phyloP scores from a whole-genome alignment of 78 protist genomes.

The Acrasis kona region DNA sequence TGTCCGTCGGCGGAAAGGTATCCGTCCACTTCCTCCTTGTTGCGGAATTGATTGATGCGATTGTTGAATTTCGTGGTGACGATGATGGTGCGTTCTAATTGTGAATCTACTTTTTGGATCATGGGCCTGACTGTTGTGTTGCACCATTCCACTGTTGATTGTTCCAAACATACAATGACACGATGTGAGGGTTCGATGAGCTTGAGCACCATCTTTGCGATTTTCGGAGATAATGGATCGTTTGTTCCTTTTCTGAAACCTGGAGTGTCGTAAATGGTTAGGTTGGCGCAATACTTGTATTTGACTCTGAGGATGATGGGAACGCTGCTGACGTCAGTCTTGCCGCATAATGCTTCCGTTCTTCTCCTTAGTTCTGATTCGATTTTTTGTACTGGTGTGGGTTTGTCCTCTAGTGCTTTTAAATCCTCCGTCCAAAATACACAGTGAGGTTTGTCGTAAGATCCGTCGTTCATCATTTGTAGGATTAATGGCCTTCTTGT shows the following conservation, averaged over 20 bases:
- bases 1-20: slow-evolving; percentile 37
- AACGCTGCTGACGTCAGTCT: slow-evolving; percentile 19
- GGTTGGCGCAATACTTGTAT: slow-evolving; percentile 51
- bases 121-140: slow-evolving; percentile 48
- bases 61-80: slow-evolving; percentile 64
- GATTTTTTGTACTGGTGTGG: slow-evolving; percentile 54
- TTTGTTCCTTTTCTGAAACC: background rate
- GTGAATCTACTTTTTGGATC: slow-evolving; percentile 46
- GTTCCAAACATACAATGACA: slow-evolving; percentile 58
- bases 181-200: slow-evolving; percentile 49
- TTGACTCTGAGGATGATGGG: slow-evolving; percentile 64
- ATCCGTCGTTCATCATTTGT: slow-evolving; percentile 62
- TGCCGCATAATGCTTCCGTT: slow-evolving; percentile 46
- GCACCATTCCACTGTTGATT: slow-evolving; percentile 55
- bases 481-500: slow-evolving; percentile 56
- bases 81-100: slow-evolving; percentile 43
- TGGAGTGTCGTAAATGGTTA: slow-evolving; percentile 64
- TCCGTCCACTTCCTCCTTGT: slow-evolving; percentile 44
- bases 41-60: slow-evolving; percentile 50
- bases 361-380: slow-evolving; percentile 46
- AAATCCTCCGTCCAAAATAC: slow-evolving; percentile 44
- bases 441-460: slow-evolving; percentile 30
- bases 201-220: slow-evolving; percentile 46
- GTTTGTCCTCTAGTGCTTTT: slow-evolving; percentile 41
- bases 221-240: slow-evolving; percentile 23